phyloP scores from a whole-genome alignment of 176 grass and related monocot species.

The Aegilops speltoides region DNA sequence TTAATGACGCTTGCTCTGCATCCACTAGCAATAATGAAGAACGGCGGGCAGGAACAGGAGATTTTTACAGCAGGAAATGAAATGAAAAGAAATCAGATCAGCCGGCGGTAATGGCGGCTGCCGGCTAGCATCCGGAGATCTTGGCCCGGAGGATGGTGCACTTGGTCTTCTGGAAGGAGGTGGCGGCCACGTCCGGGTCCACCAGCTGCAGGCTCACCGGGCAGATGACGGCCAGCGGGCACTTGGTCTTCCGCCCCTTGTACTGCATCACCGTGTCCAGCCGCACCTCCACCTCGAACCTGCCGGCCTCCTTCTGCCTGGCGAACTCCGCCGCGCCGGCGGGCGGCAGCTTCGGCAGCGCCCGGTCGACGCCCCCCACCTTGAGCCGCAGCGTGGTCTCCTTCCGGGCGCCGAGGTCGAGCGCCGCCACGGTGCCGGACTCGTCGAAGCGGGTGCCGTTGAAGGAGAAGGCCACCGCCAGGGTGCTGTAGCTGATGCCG shows the following conservation, averaged over 20 bases:
- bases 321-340: constrained; percentile 14
- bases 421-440: background rate
- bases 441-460: constrained; percentile 50
- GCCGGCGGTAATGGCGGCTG: background rate
- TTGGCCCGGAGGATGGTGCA: constrained; percentile 52
- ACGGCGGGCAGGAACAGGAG: background rate
- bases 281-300: constrained; percentile 36
- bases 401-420: constrained; percentile 6
- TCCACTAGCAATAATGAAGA: background rate
- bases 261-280: constrained; percentile 45
- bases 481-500: constrained; percentile 3
- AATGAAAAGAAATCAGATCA: no score
- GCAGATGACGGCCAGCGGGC: constrained; percentile 37
- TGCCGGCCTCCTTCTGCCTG: constrained; percentile 17
- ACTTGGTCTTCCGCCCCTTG: constrained; percentile 32
- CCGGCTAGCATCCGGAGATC: constrained; percentile 39
- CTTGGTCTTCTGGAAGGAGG: constrained; percentile 46
- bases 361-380: constrained; percentile 20
- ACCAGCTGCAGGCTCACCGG: constrained; percentile 47
- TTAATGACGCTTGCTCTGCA: background rate
- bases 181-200: constrained; percentile 52
- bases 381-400: constrained; percentile 9
- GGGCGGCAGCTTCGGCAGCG: constrained; percentile 28
- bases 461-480: constrained; percentile 37
- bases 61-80: background rate